Evolutionary conservation across 345 rosid genomes (phyloP).

Genomic region (Dipteronia sinensis): DNA sequence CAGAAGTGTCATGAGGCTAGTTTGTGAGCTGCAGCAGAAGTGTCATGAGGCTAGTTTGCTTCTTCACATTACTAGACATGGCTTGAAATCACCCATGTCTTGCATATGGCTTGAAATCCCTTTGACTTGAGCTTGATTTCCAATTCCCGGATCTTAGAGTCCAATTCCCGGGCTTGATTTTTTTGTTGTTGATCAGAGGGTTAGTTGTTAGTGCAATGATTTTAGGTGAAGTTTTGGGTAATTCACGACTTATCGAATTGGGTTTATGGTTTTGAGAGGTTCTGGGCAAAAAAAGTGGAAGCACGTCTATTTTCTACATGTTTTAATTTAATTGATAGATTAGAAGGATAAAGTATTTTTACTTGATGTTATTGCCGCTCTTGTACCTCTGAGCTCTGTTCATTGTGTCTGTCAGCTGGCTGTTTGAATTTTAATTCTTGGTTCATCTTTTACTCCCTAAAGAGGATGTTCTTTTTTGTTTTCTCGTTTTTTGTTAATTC

Average conservation of each 20-base stretch:
- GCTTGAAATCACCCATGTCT: too few relatives aligned
- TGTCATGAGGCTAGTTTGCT: too few relatives aligned
- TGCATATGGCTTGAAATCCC: too few relatives aligned
- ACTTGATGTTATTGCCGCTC: background rate
- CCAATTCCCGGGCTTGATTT: too few relatives aligned
- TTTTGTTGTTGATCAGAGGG: background rate
- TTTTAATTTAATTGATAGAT: background rate
- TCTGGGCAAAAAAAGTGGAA: background rate
- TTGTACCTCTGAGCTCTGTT: background rate
- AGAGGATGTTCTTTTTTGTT: background rate
- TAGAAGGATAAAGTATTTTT: background rate
- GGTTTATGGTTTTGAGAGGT: background rate
- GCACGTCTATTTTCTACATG: background rate
- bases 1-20: too few relatives aligned
- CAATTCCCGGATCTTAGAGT: too few relatives aligned
- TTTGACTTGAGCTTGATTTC: too few relatives aligned
- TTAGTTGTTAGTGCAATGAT: background rate
- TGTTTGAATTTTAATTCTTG: background rate
- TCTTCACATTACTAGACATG: too few relatives aligned
- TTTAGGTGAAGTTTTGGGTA: background rate
- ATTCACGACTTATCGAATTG: background rate
- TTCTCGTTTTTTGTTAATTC: too few relatives aligned
- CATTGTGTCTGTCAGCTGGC: background rate
- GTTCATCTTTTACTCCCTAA: background rate
- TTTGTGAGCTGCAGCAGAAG: too few relatives aligned